A percentile compares a stretch with the other conserved stretches of the same genome.
phyloP scores from a whole-genome alignment of 2,329 filamentous ascomycete genomes.

The Aspergillus oerlinghausenensis region DNA sequence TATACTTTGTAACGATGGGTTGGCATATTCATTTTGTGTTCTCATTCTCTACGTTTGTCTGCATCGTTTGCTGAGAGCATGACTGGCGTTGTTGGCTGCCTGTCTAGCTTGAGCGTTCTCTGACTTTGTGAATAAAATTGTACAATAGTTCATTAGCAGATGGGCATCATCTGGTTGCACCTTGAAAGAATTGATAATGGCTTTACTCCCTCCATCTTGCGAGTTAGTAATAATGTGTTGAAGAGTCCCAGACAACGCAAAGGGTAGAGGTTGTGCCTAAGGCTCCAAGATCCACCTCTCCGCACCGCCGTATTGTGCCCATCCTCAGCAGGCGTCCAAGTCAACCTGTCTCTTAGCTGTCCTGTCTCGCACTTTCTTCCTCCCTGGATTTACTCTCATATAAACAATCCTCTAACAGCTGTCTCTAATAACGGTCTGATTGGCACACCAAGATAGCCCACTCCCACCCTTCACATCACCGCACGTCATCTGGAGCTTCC shows the following conservation, averaged over 20 bases:
- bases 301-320: conserved; percentile 7
- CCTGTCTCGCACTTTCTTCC: background rate
- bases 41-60: background rate
- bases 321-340: background rate
- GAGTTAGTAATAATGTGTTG: too few species aligned
- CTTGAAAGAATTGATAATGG: background rate
- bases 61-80: background rate
- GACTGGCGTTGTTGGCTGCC: background rate
- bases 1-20: background rate
- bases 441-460: background rate
- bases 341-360: background rate
- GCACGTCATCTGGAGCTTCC: conserved; percentile 2
- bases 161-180: background rate
- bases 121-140: background rate
- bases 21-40: background rate
- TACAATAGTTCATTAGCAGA: background rate
- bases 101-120: background rate
- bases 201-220: too few species aligned
- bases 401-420: background rate
- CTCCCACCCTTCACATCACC: conserved; percentile 1
- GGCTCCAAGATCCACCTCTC: conserved; percentile 3
- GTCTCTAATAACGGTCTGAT: background rate
- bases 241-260: background rate
- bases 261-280: conserved; percentile 3
- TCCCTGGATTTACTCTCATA: background rate